Percentiles rank a stretch among this genome's conserved stretches.
These are phyloP conservation scores for Solanum aculeatissimum DNA, from an alignment of 305 asterid genomes.

Conservation along the genomic window DNA sequence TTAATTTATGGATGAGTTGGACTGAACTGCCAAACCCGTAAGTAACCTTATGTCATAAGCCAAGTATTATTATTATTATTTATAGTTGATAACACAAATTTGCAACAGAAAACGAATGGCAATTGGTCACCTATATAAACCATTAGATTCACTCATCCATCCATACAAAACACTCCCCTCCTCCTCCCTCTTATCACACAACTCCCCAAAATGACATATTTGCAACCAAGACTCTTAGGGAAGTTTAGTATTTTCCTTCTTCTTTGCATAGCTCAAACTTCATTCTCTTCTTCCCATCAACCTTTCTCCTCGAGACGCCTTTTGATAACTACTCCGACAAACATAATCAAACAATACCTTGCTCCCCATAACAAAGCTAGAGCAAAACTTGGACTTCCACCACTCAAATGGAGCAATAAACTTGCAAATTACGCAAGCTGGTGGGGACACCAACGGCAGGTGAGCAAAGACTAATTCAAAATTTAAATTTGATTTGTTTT, in stretches of 20 bases:
- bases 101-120: neutral
- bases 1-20: too few relatives aligned
- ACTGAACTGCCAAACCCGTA: too few relatives aligned
- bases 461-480: neutral
- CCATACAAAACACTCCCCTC: neutral
- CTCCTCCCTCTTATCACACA: neutral
- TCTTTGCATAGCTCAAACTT: neutral
- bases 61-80: neutral
- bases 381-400: conserved; percentile 4
- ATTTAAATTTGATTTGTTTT: neutral
- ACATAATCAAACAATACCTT: neutral
- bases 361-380: conserved; percentile 4
- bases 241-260: neutral
- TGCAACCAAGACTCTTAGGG: neutral
- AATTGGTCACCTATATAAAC: neutral
- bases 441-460: neutral
- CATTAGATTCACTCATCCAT: neutral
- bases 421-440: conserved; percentile 4
- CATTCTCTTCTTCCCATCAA: neutral
- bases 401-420: conserved; percentile 9
- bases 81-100: neutral
- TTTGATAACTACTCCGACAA: neutral
- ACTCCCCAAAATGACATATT: neutral
- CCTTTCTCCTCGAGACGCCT: neutral
- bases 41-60: too few relatives aligned